phyloP scores from a whole-genome alignment of 768 basidiomycete species.

The Mycena belliarum region DNA sequence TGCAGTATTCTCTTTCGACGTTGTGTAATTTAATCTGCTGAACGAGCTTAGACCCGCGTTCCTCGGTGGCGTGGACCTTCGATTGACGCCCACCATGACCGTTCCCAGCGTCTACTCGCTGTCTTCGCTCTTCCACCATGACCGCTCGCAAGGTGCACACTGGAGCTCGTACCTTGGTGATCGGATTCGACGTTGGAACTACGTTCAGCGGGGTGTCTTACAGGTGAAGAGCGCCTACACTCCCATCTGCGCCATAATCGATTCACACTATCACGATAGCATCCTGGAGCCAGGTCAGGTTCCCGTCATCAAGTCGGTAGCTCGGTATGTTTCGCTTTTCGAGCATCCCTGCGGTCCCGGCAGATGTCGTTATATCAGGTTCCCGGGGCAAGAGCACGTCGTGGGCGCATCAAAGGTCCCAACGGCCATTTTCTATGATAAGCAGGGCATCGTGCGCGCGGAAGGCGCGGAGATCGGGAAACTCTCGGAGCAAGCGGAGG shows the following conservation, averaged over 20 bases:
- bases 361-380: background rate
- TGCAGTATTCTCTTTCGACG: too few species aligned
- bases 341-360: background rate
- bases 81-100: conserved; percentile 2
- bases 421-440: conserved; percentile 17
- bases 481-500: background rate
- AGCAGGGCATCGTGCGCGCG: conserved; percentile 7
- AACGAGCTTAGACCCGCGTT: too few species aligned
- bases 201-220: conserved; percentile 42
- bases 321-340: conserved; percentile 21
- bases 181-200: conserved; percentile 56
- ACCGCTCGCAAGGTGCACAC: conserved; percentile 35
- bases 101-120: background rate
- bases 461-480: conserved; percentile 18
- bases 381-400: conserved; percentile 11
- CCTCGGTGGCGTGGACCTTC: background rate
- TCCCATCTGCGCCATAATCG: background rate
- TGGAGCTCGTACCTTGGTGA: conserved; percentile 45
- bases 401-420: conserved; percentile 24
- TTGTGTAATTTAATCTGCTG: too few species aligned
- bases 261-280: conserved; percentile 4
- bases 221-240: background rate
- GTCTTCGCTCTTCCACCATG: background rate
- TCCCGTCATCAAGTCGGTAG: conserved; percentile 40
- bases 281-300: conserved; percentile 38